Evolutionary conservation across 2,329 filamentous ascomycete species (phyloP), one percentile per base, ranked within the genome.

Genomic region (Huntiella abstrusa): DNA sequence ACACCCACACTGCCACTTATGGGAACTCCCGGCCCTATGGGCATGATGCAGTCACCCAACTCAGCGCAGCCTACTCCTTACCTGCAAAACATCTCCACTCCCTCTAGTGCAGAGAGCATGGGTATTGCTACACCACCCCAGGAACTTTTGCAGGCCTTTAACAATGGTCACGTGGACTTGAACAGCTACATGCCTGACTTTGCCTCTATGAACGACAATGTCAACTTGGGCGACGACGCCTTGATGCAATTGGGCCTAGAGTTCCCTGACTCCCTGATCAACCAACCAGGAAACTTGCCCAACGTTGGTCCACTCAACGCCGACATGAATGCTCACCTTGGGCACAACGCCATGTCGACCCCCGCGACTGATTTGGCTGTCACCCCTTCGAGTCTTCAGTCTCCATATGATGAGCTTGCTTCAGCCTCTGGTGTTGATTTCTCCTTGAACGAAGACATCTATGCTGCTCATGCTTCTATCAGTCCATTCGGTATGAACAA

Each of bases 401-500:
- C 48, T 22, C 48, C 48, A 3, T 41, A 22, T n/a, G 41, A 44
- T 15, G 41, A 22, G 4, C 8, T 43, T 28, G 35, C 15, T 15
- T 70, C 79, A 45, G 68, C 68, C 33, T 68, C 69, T 4, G 22
- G 22, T 10, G 22, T 28, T 1, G 73, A 76, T 46, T 79, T 81
- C 56, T 71, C 69, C 47, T 65, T 74, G 12, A 71, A 71, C 43
- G 74, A 78, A 48, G 75, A 79, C 52, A 68, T 80, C 34, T 80
- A 80, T 55, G 69, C 68, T 49, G 71, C 71, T 4, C 22, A 28
- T 28, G 22, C 22, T 28, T 28, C 22, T 2, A 28, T 28, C 22
- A 28, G 22, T 28, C 22, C 22, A 7, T 28, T 28, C 10, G 70
- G 72, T 13, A 67, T 70, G 5, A 71, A 69, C 5, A 35, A 52